phyloP scores from a whole-genome alignment of 2,329 filamentous ascomycete species.

The Trichoderma harzianum region DNA sequence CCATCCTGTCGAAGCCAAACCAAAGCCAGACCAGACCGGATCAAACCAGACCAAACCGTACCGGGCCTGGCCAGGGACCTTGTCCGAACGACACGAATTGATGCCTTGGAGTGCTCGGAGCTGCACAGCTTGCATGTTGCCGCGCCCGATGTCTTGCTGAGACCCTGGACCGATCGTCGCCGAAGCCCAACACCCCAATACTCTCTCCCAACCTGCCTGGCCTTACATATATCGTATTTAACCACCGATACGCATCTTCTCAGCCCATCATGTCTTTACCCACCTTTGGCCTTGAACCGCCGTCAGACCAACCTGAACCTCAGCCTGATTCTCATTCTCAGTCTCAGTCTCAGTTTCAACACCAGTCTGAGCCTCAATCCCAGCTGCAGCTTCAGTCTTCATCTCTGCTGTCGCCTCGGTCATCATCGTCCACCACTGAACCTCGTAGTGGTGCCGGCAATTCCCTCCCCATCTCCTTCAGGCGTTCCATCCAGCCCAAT shows the following conservation, averaged over 20 bases:
- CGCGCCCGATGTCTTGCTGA: conserved; percentile 19
- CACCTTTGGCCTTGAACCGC: conserved; percentile 8
- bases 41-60: neutral
- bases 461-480: conserved; percentile 47
- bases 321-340: conserved; percentile 18
- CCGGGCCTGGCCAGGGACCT: conserved; percentile 13
- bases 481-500: conserved; percentile 47
- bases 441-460: conserved; percentile 33
- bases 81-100: conserved; percentile 14
- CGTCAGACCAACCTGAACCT: neutral
- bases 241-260: conserved; percentile 7
- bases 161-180: conserved; percentile 18
- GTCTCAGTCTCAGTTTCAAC: conserved; percentile 22
- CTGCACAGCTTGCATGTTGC: conserved; percentile 20
- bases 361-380: conserved; percentile 10
- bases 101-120: conserved; percentile 14
- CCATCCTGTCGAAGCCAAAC: neutral
- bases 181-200: conserved; percentile 15
- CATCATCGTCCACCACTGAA: conserved; percentile 23
- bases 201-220: conserved; percentile 12
- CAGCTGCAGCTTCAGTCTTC: conserved; percentile 21
- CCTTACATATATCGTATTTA: conserved; percentile 12
- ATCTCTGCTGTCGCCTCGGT: conserved; percentile 25
- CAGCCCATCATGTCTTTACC: conserved; percentile 18
- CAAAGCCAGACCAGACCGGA: neutral